A percentile compares a stretch with the other conserved stretches of the same genome.
Evolutionary conservation across 768 basidiomycete genomes (phyloP).

Genomic region (Trametes sanguinea): DNA sequence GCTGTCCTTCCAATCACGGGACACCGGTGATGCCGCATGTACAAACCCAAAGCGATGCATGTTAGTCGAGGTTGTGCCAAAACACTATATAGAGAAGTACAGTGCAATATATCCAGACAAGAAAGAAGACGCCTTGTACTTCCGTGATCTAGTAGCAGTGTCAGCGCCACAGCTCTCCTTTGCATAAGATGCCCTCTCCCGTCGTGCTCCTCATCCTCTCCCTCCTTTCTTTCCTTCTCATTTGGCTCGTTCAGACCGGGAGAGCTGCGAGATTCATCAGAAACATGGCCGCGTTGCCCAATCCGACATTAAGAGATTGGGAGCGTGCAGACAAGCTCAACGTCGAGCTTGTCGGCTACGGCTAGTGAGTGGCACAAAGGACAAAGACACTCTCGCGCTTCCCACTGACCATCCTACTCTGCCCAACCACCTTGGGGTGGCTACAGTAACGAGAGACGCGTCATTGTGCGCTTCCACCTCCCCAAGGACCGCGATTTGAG

Average conservation of each 20-base stretch:
- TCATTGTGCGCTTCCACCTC: slow-evolving; percentile 15
- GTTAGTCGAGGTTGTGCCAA: too few relatives aligned
- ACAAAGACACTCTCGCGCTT: not conserved
- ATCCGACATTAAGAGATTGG: not conserved
- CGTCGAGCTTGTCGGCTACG: slow-evolving; percentile 16
- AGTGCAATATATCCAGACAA: too few relatives aligned
- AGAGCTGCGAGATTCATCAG: not conserved
- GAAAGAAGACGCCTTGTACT: too few relatives aligned
- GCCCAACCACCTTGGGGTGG: too few relatives aligned
- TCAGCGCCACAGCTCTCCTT: too few relatives aligned
- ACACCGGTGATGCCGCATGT: too few relatives aligned
- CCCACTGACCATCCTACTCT: not conserved
- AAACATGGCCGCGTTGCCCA: not conserved
- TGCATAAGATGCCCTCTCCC: too few relatives aligned
- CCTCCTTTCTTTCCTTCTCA: not conserved
- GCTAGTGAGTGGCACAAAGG: slow-evolving; percentile 2
- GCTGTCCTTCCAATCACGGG: too few relatives aligned
- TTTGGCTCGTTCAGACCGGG: not conserved
- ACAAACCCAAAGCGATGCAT: too few relatives aligned
- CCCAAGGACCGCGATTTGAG: slow-evolving; percentile 4
- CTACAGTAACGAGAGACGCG: slow-evolving; percentile 11
- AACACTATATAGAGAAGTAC: too few relatives aligned
- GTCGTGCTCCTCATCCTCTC: not conserved
- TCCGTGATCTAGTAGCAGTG: too few relatives aligned
- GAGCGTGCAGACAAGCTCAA: slow-evolving; percentile 16